A percentile compares a stretch with the other conserved stretches of the same genome.
Evolutionary conservation across 768 basidiomycete genomes (phyloP).

Genomic region (Pleurotus ostreatus): DNA sequence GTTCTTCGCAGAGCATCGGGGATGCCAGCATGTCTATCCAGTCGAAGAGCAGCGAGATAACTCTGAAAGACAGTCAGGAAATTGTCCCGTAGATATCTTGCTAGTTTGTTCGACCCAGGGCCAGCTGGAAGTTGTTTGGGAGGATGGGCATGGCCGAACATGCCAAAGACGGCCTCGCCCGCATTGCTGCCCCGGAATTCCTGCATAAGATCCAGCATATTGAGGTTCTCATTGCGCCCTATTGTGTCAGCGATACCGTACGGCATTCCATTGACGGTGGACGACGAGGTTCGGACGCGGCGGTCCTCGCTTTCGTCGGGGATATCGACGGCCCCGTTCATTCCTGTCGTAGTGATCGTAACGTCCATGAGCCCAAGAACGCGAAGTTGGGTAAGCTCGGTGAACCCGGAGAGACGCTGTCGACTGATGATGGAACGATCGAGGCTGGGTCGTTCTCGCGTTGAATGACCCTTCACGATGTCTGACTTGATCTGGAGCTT

Average conservation of each 20-base stretch:
- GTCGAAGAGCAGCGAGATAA: slow-evolving; percentile 50
- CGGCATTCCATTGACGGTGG: slow-evolving; percentile 86
- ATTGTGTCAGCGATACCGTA: slow-evolving; percentile 96
- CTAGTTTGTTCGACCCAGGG: slow-evolving; percentile 59
- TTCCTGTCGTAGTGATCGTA: slow-evolving; percentile 64
- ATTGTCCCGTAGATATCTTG: slow-evolving; percentile 81
- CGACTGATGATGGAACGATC: slow-evolving; percentile 19
- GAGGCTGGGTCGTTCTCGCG: slow-evolving; percentile 24
- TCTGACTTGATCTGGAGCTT: slow-evolving; percentile 92
- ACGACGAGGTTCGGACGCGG: slow-evolving; percentile 86
- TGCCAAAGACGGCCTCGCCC: slow-evolving; percentile 84
- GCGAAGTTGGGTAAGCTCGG: slow-evolving; percentile 76
- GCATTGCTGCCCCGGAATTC: slow-evolving; percentile 73
- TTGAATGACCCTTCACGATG: slow-evolving; percentile 18
- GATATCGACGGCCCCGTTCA: slow-evolving; percentile 50
- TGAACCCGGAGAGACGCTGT: slow-evolving; percentile 74
- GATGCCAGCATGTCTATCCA: slow-evolving; percentile 49
- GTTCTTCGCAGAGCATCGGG: slow-evolving; percentile 80
- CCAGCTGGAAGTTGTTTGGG: slow-evolving; percentile 35
- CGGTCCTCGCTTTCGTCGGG: slow-evolving; percentile 86
- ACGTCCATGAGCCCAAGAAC: slow-evolving; percentile 99
- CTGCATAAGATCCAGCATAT: slow-evolving; percentile 90
- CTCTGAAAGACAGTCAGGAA: slow-evolving; percentile 61
- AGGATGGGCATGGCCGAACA: slow-evolving; percentile 81
- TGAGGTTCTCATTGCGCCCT: slow-evolving; percentile 72